A percentile compares a stretch with the other conserved stretches of the same genome.
Evolutionary conservation across 2,329 filamentous ascomycete genomes (phyloP).

Genomic region (Dactylellina haptotyla): DNA sequence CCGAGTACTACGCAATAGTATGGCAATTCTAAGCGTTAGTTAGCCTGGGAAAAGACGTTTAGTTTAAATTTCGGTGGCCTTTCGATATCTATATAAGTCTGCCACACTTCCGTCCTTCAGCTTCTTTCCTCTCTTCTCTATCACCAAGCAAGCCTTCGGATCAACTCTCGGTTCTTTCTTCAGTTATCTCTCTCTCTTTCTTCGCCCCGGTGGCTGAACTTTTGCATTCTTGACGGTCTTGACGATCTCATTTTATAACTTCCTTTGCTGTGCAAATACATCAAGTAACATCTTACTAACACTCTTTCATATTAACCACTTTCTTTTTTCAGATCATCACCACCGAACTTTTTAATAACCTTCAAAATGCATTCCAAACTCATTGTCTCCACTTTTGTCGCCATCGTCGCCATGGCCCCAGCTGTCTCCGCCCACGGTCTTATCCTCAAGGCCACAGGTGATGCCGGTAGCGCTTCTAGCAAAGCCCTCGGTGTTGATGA

Average conservation of each 20-base stretch:
- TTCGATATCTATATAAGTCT: constrained; percentile 3
- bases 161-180: constrained; percentile 38
- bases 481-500: constrained; percentile 66
- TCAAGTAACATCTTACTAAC: constrained; percentile 38
- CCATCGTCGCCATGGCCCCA: constrained; percentile 67
- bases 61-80: neutral
- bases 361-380: constrained; percentile 62
- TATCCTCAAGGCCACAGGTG: constrained; percentile 69
- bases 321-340: constrained; percentile 34
- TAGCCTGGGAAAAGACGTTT: neutral
- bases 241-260: constrained; percentile 39
- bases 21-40: constrained; percentile 11
- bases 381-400: constrained; percentile 61
- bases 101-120: neutral
- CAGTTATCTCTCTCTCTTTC: constrained; percentile 18
- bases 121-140: constrained; percentile 14
- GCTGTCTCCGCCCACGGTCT: constrained; percentile 71
- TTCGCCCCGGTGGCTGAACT: constrained; percentile 53
- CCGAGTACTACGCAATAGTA: constrained; percentile 28
- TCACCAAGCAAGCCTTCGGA: constrained; percentile 52
- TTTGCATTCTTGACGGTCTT: constrained; percentile 51
- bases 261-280: constrained; percentile 48
- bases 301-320: constrained; percentile 8
- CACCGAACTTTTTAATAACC: constrained; percentile 6
- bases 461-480: constrained; percentile 67